These are phyloP conservation scores for Barnettozyma vustinii DNA, from an alignment of 805 yeast genomes.

Conservation along the genomic window DNA sequence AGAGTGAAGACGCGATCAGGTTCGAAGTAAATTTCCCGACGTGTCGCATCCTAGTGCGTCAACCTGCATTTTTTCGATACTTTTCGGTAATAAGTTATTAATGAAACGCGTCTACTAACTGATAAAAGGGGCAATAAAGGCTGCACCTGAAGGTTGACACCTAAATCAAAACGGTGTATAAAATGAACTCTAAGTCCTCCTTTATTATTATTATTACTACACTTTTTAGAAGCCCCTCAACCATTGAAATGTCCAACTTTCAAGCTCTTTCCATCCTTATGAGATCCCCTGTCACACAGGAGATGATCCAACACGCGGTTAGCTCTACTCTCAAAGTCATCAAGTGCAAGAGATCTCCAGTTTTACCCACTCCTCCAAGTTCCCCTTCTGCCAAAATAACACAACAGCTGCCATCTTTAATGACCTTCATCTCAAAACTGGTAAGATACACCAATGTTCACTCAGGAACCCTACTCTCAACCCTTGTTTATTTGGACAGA, in stretches of 20 bases:
- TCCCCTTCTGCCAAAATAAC: conserved; percentile 23
- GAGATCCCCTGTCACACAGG: conserved; percentile 65
- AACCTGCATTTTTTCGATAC: not conserved
- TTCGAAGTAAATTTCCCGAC: not conserved
- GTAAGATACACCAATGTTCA: conserved; percentile 76
- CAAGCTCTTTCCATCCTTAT: conserved; percentile 57
- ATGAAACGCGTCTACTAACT: conserved; percentile 3
- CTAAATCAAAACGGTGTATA: not conserved
- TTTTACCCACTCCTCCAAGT: conserved; percentile 30
- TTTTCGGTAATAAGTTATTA: not conserved
- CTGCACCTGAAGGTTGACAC: not conserved
- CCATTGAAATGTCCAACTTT: conserved; percentile 35
- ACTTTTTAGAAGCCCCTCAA: not conserved
- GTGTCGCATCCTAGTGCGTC: not conserved
- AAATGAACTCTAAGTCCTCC: not conserved
- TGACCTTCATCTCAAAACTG: conserved; percentile 66
- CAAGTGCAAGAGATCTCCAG: conserved; percentile 42
- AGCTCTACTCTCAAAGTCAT: conserved; percentile 61
- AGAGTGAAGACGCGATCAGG: not conserved
- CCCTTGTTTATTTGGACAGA: conserved; percentile 61
- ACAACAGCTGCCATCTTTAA: conserved; percentile 50
- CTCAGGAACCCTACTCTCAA: conserved; percentile 71
- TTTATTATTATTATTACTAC: not conserved
- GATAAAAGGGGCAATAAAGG: not conserved
- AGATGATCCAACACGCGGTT: conserved; percentile 67